A percentile compares a stretch with the other conserved stretches of the same genome.
Conservation (phyloP, 2,329 filamentous ascomycete species). For the Coniochaeta pulveracea region DNA sequence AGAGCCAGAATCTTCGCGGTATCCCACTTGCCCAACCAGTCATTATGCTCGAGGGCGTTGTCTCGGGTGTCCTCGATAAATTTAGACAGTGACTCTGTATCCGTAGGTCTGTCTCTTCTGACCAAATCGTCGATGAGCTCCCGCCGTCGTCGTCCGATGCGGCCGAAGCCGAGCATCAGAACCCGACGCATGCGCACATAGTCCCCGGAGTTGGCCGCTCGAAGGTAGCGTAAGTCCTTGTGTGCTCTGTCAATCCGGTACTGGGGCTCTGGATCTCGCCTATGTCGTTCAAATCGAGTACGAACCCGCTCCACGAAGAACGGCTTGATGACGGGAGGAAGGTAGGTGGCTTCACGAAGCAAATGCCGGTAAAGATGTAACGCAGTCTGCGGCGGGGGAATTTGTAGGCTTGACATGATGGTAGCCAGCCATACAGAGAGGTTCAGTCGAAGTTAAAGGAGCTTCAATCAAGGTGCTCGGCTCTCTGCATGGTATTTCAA, state of each 20-base stretch:
- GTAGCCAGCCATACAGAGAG: too few relatives aligned
- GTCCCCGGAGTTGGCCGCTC: conserved; percentile 42
- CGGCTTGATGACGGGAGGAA: conserved; percentile 37
- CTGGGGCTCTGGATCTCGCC: conserved; percentile 11
- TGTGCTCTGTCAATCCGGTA: conserved; percentile 27
- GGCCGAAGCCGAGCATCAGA: conserved; percentile 38
- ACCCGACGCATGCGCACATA: conserved; percentile 32
- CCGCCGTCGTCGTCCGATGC: conserved; percentile 38
- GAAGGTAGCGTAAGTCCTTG: conserved; percentile 32
- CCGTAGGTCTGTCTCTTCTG: conserved; percentile 21
- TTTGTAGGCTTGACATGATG: neutral
- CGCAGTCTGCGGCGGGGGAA: neutral
- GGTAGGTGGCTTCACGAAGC: conserved; percentile 49
- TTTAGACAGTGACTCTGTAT: conserved; percentile 28
- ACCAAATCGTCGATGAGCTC: conserved; percentile 31
- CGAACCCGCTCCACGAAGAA: conserved; percentile 31
- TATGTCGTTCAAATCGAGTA: conserved; percentile 31
- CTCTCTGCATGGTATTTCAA: too few relatives aligned
- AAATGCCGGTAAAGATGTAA: conserved; percentile 45
- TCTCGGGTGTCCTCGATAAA: conserved; percentile 11
- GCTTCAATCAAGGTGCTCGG: too few relatives aligned
- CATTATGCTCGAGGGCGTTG: conserved; percentile 8
- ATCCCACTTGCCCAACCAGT: conserved; percentile 41
- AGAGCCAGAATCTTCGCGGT: conserved; percentile 29
- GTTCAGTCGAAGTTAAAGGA: neutral